Evolutionary conservation across 257 asterid species (phyloP), one percentile per base, ranked within the genome.

Genomic region (Primulina eburnea): DNA sequence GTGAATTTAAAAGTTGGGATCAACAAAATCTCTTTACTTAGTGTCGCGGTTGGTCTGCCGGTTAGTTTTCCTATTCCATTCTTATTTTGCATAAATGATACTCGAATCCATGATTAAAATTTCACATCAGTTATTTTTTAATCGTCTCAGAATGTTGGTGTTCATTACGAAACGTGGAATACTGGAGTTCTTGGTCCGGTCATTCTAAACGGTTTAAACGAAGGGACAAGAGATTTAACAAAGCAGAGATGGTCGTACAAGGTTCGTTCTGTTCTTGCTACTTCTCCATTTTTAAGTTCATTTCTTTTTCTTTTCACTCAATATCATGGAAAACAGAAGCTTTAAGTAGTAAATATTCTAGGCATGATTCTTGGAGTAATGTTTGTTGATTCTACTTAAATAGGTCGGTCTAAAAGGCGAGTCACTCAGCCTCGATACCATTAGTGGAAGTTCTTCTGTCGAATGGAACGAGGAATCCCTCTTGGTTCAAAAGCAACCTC

Each of bases 401-500:
- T 64, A 92, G 98, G 87, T 82, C 64, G 99, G 99, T 69, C 59
- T 94, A 52, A 83, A 79, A 78, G 99, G 99, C 7, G 97, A 94
- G 80, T 71, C 86, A 2, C 75, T 81, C 28, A 76, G 81, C 55
- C 86, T 91, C 30, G 80, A 82, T 60, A 73, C 86, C 5, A 68
- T 75, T 40, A 81, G 70, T 5, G 97, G 95, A 73, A 91, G 96
- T 78, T 83, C 96, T 35, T 85, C 92, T 1, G 94, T 85, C 4
- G 96, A 88, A 61, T 89, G 97, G 97, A 68, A 52, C 29, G 69
- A 69, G 38, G 96, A 95, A 62, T 82, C 95, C 5, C 73, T 76
- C 26, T 35, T 86, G 68, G 90, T 90, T 78, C 81, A 78, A 71
- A 88, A 84, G 74, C 97, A 89, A 61, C 97, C 99, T 28, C 82